These are phyloP conservation scores for Chiua sp. DNA, from an alignment of 1,284 basidiomycete species.

Conservation along the genomic window DNA sequence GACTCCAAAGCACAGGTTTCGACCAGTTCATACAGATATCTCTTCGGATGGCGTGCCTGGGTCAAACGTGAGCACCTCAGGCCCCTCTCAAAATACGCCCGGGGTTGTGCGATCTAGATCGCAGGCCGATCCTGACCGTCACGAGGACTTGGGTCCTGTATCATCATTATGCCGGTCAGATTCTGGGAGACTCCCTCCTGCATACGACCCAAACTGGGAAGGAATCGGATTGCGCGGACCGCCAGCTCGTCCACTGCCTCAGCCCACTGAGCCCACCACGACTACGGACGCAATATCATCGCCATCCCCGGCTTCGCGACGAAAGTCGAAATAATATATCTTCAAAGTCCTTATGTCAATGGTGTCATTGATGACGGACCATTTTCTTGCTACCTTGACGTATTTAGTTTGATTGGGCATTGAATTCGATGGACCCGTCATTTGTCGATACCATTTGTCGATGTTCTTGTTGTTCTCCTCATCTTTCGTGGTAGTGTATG, in stretches of 20 bases:
- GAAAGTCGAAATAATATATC: neutral
- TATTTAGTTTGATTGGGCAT: too few species aligned
- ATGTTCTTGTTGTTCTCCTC: too few species aligned
- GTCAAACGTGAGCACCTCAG: neutral
- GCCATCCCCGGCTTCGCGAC: neutral
- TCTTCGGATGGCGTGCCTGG: neutral
- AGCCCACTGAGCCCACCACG: too few species aligned
- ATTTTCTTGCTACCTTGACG: too few species aligned
- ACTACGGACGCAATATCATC: neutral
- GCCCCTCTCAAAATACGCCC: neutral
- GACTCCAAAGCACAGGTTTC: neutral
- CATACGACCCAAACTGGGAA: constrained; percentile 17
- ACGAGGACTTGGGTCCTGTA: constrained; percentile 15
- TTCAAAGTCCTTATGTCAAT: too few species aligned
- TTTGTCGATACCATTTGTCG: too few species aligned
- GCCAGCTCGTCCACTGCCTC: constrained; percentile 1
- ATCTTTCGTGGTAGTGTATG: too few species aligned
- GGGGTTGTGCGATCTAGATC: neutral
- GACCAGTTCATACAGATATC: neutral
- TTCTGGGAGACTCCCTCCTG: constrained; percentile 18
- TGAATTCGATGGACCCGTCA: too few species aligned
- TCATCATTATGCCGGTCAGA: neutral
- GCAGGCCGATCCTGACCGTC: neutral
- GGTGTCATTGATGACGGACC: too few species aligned
- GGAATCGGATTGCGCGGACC: neutral